Evolutionary conservation across 805 yeast species (phyloP), one percentile per base, ranked within the genome.

Genomic region (Yamadazyma akitaensis): DNA sequence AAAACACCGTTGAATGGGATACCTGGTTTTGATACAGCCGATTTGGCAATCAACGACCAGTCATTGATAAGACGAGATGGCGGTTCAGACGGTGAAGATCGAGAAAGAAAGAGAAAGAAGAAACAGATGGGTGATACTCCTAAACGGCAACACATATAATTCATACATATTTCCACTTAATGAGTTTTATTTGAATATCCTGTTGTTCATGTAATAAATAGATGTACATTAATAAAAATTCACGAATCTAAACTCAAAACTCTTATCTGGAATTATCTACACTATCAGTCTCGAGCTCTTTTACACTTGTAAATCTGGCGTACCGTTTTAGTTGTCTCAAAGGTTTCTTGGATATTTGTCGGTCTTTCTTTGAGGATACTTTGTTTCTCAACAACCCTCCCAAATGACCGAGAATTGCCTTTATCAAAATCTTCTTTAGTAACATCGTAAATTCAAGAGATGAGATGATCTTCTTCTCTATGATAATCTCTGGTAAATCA

Each of bases 11-110:
- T 79, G 14, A 73, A 80, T 46, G 94, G 94, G 1, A 77, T 88
- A 13, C 88, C 91, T 0, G 95, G 92, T 0, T 85, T 87, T 58
- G 86, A 85, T 53, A 68, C 85, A 9, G 67, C 81, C 3, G 78
- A 82, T 51, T 73, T 88, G 56, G 94, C 87, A 3, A 75, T 82
- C 42, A 76, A 76, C 42, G 84, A 75, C 43, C 69, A 67, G 39
- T 61, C 68, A 18, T 53, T 67, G 32, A 68, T 65, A 62, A 59
- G 75, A 49, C 65, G 71, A 12, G 76, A 72, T 40, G 75, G 70
- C 46, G 61, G 64, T 53, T 60, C 62, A 7, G 75, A 69, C 24
- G 76, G 72, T 39, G 75, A 72, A 30, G 68, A 65, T 44, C 58
- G 56, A 49, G 69, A 61, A 57, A 62, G 47, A 6, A 70, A 70